Conservation (phyloP, 768 basidiomycete species). For the Suillus hirtellus region DNA sequence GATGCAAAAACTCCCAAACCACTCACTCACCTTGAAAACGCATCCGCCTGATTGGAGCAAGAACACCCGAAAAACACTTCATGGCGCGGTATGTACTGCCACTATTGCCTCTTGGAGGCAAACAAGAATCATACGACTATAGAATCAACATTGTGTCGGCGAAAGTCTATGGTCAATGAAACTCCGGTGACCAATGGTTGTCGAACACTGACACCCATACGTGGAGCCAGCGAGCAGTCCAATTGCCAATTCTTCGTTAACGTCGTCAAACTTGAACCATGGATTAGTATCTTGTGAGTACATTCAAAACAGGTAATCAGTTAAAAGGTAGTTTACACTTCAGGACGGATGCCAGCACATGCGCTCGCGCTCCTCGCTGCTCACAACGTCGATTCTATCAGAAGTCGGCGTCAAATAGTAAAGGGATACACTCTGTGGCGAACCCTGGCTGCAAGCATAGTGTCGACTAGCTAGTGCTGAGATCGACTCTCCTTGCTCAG, state of each 20-base stretch:
- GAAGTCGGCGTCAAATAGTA: constrained; percentile 81
- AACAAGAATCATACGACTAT: too few relatives aligned
- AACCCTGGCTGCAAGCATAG: too few relatives aligned
- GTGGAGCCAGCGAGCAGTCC: background rate
- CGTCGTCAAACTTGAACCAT: background rate
- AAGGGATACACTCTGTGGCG: constrained; percentile 84
- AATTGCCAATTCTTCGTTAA: background rate
- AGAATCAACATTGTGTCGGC: background rate
- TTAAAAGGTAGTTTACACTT: constrained; percentile 47
- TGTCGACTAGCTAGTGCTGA: background rate
- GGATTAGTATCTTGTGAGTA: constrained; percentile 6
- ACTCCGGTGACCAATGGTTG: background rate
- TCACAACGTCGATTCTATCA: constrained; percentile 91
- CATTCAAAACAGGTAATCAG: constrained; percentile 37
- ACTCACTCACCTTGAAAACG: background rate
- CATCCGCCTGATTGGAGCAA: background rate
- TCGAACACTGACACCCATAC: background rate
- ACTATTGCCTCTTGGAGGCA: too few relatives aligned
- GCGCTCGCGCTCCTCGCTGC: constrained; percentile 82
- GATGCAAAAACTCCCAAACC: background rate
- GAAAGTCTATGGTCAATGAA: background rate
- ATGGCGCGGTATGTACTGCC: too few relatives aligned
- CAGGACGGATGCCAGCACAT: constrained; percentile 96
- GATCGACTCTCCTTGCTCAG: background rate
- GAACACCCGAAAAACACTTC: too few relatives aligned